Evolutionary conservation across 2,329 filamentous ascomycete species (phyloP), one percentile per base, ranked within the genome.

Genomic region (Capronia epimyces): DNA sequence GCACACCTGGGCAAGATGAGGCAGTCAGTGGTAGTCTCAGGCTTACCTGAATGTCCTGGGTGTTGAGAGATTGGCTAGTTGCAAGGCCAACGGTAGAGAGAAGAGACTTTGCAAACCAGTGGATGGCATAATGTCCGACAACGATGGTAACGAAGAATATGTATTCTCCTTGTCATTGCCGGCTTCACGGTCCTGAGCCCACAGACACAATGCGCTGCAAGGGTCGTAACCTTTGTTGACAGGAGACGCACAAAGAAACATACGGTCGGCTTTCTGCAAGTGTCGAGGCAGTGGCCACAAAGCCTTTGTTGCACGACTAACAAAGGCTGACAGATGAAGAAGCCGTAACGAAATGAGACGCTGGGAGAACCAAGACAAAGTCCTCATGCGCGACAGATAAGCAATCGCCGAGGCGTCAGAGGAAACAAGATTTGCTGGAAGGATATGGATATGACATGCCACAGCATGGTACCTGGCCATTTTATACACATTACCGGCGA

Each of bases 401-500:
- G 10, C 25, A 27, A 27, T 27, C 10, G 25, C 25, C 10, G 6
- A 27, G 10, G 25, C 25, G 10, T 27, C 5, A 27, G 25, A 10
- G 25, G 10, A 27, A 5, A 27, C 5, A 27, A 10, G 10, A 5
- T 27, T 27, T 27, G 25, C 25, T 27, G 8, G 36, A 40, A 40
- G 18, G 18, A 40, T 15, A 21, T 21, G 2, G 7, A 40, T 3
- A 20, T 42, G 10, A 32, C 13, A 32, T 34, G 43, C 29, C 44
- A 40, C 44, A 36, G 18, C 24, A 20, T 29, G 37, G 45, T 44
- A 2, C 49, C 46, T 39, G 49, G 32, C 53, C 43, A 43, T 37
- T 45, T 36, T 52, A 29, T 52, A 55, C 53, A 55, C 49, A 55
- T 55, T 55, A 55, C 34, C 36, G 13, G 15, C 45, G 27, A 27